Base-by-base conservation (phyloP, 768 basidiomycete genomes). In the Harrya chromipes region DNA sequence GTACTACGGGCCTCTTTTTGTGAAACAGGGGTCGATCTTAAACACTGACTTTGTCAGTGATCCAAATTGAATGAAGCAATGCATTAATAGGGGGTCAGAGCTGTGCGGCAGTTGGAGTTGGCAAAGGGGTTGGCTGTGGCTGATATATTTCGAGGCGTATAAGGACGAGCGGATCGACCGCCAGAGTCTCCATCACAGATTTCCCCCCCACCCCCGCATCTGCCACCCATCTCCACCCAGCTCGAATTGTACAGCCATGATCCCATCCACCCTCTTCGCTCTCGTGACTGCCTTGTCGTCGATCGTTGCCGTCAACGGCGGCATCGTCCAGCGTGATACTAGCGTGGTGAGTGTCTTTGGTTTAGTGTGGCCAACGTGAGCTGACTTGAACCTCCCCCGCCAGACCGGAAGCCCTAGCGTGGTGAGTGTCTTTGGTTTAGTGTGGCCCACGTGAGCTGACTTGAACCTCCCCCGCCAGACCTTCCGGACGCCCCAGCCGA, bases 241-340 rank as follows among this genome's bases (percentile, higher is more conserved):
- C 29, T 26, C 26, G 26, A 26, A n/a, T n/a, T n/a, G n/a, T n/a
- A n/a, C 40, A 12, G 14, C 11, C 2, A 24, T 20, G 4, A 11
- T 12, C 11, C 12, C 31, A 12, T 47, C 59, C 12, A 52, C 46
- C 7, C 31, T 62, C 13, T 36, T 41, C 24, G 26, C 42, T 5
- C 2, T 59, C 12, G 49, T 31, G 2, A 9, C 38, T 16, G 16
- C 6, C 5, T 29, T 65, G 27, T 52, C 63, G 24, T 51, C 47
- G 12, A 2, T 65, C 19, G 41, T 20, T n/a, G 40, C 42, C 11
- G 51, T 37, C 31, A 62, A 53, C 4, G 57, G 63, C 3, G 62
- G 39, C 6, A 21, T 59, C 31, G 2, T 65, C 7, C 37, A 50
- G 4, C 63, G 62, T 1, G 41, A 60, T 29, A 60, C 36, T 0